Evolutionary conservation across 441 rosid genomes (phyloP), one percentile per base, ranked within the genome.

Genomic region (Theobroma grandiflorum): DNA sequence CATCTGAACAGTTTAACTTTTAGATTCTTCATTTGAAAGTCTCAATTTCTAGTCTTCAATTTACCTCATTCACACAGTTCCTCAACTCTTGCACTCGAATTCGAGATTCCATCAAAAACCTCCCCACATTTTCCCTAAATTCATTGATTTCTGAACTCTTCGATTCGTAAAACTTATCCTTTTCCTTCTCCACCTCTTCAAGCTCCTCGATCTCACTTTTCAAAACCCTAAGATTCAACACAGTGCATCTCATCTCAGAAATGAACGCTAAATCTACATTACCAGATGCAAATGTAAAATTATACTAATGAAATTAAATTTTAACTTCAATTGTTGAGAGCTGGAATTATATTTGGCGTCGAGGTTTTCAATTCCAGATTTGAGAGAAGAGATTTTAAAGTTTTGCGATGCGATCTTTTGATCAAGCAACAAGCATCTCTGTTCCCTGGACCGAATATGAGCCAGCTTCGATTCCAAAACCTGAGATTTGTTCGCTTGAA

Each of bases 161-260:
- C 62, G 61, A 53, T 14, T 72, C 78, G 74, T 93, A 94, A 66
- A 79, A 89, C 79, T 72, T 82, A 8, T 90, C 89, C 83, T 84
- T 89, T 75, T 87, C 92, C 83, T 88, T 73, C 69, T 88, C 90
- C 75, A 75, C 10, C 80, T 83, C 88, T 83, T 87, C 92, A 68
- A 90, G 79, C 85, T 92, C 95, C 79, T 84, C 92, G 71, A 92
- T 78, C 79, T 88, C 94, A 55, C 82, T 75, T 82, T 84, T 92
- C 81, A 92, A 79, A n/a, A 12, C 80, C 90, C 96, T 95, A 78
- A 57, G 37, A 66, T 55, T 22, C 74, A 75, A 37, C 73, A 15
- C 65, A 59, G 0, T 65, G 63, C 79, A 43, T 40, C 37, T 66
- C 65, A 76, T n/a, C 58, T 42, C 79, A 77, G 42, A 53, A 63